Base-by-base conservation (phyloP, 352 stramenopile species). In the Elongisporangium prolatum region DNA sequence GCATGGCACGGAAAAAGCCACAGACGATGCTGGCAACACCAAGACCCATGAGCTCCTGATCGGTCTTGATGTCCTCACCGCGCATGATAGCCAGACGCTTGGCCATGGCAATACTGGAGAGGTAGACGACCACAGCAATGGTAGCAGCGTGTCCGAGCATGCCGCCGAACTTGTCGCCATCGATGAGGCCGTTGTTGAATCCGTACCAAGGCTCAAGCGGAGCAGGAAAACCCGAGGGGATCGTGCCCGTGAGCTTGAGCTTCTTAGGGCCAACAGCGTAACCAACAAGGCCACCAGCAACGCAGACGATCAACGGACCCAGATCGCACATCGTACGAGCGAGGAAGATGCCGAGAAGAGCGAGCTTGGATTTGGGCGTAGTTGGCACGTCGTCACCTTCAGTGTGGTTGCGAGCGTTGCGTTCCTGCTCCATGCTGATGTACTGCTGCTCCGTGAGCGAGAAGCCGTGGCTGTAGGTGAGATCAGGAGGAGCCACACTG, bases 51-150 rank as follows among this genome's bases (percentile, higher is more conserved):
- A 98, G 77, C 67, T 98, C 93, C 56, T 93, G 68, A 48, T 83
- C 75, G 11, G 77, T 75, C 57, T 76, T 63, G 47, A 94, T 81
- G 57, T 89, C 71, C 59, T 88, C 76, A 37, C 71, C 77, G 21
- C 88, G 82, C 54, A 80, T 72, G 25, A 82, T 75, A 8, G 87
- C 88, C 3, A 97, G 68, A 20, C 77, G 72, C 58, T 97, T 96
- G 61, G 80, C 75, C 72, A 97, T 94, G 6, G 84, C 84, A 67
- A 96, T 91, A 56, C 73, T 91, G 54, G 93, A 89, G 63, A 97
- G 82, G 74, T 92, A 97, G 3, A 89, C 84, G 24, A 97, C 74
- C 54, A 97, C 65, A 2, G 68, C 67, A 58, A 95, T 91, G 44
- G 71, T 79, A 16, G 95, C 25, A 1, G 85, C 69, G 24, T 87